phyloP scores from a whole-genome alignment of 2,329 filamentous ascomycete species.

The Pleurostoma richardsiae region DNA sequence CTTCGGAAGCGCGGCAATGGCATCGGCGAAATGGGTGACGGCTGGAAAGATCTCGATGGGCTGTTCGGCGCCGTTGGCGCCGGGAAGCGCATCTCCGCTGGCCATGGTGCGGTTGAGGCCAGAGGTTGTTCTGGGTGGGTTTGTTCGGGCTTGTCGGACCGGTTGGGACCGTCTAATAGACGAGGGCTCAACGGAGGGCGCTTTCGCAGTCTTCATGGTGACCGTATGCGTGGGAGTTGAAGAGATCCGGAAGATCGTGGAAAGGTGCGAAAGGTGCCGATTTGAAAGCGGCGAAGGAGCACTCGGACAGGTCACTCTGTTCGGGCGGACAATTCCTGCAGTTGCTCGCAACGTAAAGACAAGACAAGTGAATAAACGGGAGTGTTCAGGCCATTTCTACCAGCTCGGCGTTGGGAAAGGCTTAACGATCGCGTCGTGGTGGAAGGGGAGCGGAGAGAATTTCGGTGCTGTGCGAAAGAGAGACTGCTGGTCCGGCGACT shows the following conservation, averaged over 20 bases:
- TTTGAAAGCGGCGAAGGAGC: background rate
- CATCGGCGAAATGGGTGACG: constrained; percentile 77
- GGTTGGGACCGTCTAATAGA: constrained; percentile 59
- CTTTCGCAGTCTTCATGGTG: constrained; percentile 53
- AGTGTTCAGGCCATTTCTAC: too few relatives aligned
- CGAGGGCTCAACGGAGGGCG: constrained; percentile 30
- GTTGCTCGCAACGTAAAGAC: too few relatives aligned
- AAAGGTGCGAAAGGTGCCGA: constrained; percentile 12
- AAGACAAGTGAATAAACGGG: too few relatives aligned
- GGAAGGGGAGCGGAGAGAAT: background rate
- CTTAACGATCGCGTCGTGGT: background rate
- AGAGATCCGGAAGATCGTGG: constrained; percentile 5
- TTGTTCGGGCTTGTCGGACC: constrained; percentile 60
- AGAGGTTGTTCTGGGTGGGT: constrained; percentile 53
- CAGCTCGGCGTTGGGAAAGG: background rate
- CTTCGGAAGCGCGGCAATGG: constrained; percentile 85
- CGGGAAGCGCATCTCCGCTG: constrained; percentile 40
- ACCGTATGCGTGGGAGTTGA: constrained; percentile 4
- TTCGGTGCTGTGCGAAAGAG: background rate
- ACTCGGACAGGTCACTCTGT: too few relatives aligned
- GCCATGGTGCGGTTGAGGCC: constrained; percentile 35
- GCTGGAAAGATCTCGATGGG: constrained; percentile 64
- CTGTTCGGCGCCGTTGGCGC: constrained; percentile 42
- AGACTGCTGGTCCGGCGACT: background rate
- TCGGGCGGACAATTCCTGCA: too few relatives aligned